phyloP scores from a whole-genome alignment of 805 yeast genomes.

The Debaryomyces prosopidis region DNA sequence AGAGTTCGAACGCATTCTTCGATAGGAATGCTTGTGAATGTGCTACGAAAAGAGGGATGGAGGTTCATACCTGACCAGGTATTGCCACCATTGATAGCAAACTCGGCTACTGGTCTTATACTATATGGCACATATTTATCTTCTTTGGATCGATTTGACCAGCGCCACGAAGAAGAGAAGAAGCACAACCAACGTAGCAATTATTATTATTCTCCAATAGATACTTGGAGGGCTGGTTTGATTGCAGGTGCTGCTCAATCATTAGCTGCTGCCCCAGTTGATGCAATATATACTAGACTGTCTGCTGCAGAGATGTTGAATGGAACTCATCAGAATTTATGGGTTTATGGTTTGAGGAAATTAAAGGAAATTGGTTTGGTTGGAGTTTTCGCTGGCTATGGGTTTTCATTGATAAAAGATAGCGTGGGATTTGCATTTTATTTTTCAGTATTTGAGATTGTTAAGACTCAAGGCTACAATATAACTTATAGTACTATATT shows the following conservation, averaged over 20 bases:
- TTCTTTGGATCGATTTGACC: slow-evolving; percentile 37
- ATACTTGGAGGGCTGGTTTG: slow-evolving; percentile 78
- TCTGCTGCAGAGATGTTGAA: slow-evolving; percentile 70
- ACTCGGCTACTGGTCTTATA: slow-evolving; percentile 85
- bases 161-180: slow-evolving; percentile 7
- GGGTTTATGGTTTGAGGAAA: slow-evolving; percentile 74
- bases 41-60: slow-evolving; percentile 82
- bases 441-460: slow-evolving; percentile 75
- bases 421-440: slow-evolving; percentile 81
- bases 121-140: slow-evolving; percentile 80
- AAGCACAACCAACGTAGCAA: slow-evolving; percentile 7
- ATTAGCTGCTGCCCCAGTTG: slow-evolving; percentile 90
- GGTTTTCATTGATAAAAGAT: slow-evolving; percentile 77
- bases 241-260: slow-evolving; percentile 87
- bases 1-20: slow-evolving; percentile 71
- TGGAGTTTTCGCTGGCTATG: slow-evolving; percentile 89
- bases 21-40: slow-evolving; percentile 69
- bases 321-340: slow-evolving; percentile 66
- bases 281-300: slow-evolving; percentile 84
- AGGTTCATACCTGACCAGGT: slow-evolving; percentile 79
- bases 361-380: slow-evolving; percentile 70
- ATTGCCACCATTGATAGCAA: slow-evolving; percentile 84
- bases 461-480: slow-evolving; percentile 67
- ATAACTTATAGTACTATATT: slow-evolving; percentile 46
- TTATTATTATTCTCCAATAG: slow-evolving; percentile 35